Evolutionary conservation across 306 rosid genomes (phyloP).

Genomic region (Oxytropis ochrocephala): DNA sequence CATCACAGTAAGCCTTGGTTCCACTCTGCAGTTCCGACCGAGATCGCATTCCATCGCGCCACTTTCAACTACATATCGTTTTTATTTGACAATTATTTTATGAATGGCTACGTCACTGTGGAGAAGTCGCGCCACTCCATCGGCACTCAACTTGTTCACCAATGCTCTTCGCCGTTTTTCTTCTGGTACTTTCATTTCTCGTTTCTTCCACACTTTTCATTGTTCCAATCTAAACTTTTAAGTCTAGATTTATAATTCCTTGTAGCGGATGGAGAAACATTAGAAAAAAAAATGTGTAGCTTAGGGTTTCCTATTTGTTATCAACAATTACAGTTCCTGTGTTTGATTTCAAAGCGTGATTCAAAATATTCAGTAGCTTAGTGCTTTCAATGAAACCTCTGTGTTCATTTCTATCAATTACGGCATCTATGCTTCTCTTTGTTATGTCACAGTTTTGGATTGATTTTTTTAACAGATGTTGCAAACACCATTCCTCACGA

Average conservation of each 20-base stretch:
- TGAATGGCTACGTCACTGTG: conserved; percentile 10
- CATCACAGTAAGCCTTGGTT: too few relatives aligned
- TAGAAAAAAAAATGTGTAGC: not conserved
- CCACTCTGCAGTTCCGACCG: too few relatives aligned
- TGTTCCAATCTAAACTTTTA: not conserved
- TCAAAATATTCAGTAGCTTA: not conserved
- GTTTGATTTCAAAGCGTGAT: not conserved
- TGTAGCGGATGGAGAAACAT: not conserved
- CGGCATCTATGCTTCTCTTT: not conserved
- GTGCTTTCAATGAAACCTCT: not conserved
- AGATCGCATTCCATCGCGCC: too few relatives aligned
- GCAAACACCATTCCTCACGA: conserved; percentile 8
- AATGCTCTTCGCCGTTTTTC: conserved; percentile 18
- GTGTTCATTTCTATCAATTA: not conserved
- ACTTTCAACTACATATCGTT: too few relatives aligned
- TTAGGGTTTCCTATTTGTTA: not conserved
- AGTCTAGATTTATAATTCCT: not conserved
- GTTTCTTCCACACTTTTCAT: not conserved
- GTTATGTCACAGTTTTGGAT: not conserved
- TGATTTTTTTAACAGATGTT: conserved; percentile 23
- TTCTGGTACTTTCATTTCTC: conserved; percentile 11
- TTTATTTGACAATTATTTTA: not conserved
- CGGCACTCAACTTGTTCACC: not conserved
- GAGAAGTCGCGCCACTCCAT: conserved; percentile 14
- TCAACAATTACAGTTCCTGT: not conserved